phyloP scores from a whole-genome alignment of 371 early-diverging fungal species.

The Basidiobolus heterosporus region DNA sequence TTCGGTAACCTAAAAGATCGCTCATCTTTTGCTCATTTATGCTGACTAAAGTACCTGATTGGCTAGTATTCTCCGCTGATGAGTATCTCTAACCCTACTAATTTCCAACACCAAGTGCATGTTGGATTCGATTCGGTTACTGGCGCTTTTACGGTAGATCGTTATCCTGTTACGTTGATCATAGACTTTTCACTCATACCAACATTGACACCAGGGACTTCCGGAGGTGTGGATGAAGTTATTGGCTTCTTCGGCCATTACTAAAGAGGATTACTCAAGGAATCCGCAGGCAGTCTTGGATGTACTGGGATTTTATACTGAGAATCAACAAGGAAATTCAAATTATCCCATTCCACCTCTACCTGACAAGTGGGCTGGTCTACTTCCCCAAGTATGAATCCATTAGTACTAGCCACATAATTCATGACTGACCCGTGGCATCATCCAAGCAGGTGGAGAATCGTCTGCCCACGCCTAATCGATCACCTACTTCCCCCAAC shows the following conservation, averaged over 20 bases:
- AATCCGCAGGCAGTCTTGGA: slow-evolving; percentile 93
- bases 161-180: not conserved
- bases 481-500: too few species aligned
- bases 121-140: slow-evolving; percentile 89
- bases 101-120: slow-evolving; percentile 89
- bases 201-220: slow-evolving; percentile 42
- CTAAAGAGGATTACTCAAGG: slow-evolving; percentile 85
- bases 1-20: slow-evolving; percentile 22
- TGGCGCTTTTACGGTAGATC: slow-evolving; percentile 77
- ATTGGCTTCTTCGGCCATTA: slow-evolving; percentile 76
- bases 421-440: too few species aligned
- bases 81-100: slow-evolving; percentile 84
- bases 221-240: slow-evolving; percentile 86
- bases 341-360: too few species aligned
- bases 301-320: slow-evolving; percentile 93
- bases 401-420: too few species aligned
- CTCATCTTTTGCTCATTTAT: too few species aligned
- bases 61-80: slow-evolving; percentile 56
- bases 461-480: too few species aligned
- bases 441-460: too few species aligned
- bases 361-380: too few species aligned
- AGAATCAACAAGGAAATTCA: too few species aligned
- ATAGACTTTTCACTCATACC: too few species aligned
- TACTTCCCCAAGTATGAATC: too few species aligned
- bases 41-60: too few species aligned